Base-by-base conservation (phyloP, 2,329 filamentous ascomycete species). In the Clarireedia sp. region DNA sequence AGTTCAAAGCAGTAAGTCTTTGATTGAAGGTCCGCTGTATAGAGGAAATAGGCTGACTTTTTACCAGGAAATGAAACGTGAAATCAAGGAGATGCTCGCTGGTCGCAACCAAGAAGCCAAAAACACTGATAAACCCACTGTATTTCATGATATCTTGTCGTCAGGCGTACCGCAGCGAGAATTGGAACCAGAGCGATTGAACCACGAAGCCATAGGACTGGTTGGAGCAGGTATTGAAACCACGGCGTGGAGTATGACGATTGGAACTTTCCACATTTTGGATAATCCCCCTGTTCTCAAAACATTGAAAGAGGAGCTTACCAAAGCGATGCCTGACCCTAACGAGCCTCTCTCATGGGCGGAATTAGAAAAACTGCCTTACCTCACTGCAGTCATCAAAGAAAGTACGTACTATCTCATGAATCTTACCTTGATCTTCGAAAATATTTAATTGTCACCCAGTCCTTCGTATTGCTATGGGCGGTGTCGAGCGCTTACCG, bases 221-320 rank as follows among this genome's bases (percentile, higher is more conserved):
- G 63, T 61, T 3, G 47, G 52, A 26, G 73, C 72, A 5, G 73
- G 70, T 2, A 70, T 68, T n/a, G 67, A 72, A 33, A 75, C 72
- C 0, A 69, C 66, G 0, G 64, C 64, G 7, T 66, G 65, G 59
- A 62, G 67, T 0, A 61, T 75, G 16, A 58, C 66, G 3, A 56
- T 71, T 12, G 60, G 67, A 5, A 64, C 67, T 7, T 75, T 67
- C 61, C 57, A 72, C 64, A 59, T 75, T 2, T 68, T 72, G 21
- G 55, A 61, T 14, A 64, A 70, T 21, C 67, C 70, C 0, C 2
- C 55, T 0, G 63, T 70, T 3, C 60, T 69, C 1, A 17, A 50
- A 2, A 63, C 57, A 7, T 58, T 77, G 5, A 65, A 63, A 8
- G 55, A 59, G 1, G 74, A 76, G 57, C 63, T 76, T 3, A 14